Evolutionary conservation across 2,329 filamentous ascomycete genomes (phyloP), one percentile per base, ranked within the genome.

Genomic region (Xylaria sp.): DNA sequence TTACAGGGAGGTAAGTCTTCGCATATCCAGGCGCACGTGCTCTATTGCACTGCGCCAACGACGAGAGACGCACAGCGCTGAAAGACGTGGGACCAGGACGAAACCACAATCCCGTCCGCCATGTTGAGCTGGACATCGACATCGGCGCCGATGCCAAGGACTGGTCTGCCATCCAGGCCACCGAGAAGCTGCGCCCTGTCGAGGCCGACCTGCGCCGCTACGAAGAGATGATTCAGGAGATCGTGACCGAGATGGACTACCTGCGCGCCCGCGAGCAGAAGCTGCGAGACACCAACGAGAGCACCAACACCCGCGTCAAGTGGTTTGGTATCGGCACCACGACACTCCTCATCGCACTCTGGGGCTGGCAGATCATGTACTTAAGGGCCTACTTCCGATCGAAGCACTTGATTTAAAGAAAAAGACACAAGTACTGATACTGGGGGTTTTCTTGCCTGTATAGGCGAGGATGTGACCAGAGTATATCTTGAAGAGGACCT

Each of bases 241-340:
- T 98, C 72, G 95, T 98, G 58, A 82, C 82, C 71, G 95, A 98
- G 87, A 97, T 99, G 95, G 95, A 98, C 73, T 99, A 98, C 84
- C 88, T 99, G 76, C 89, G 96, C 73, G 77, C 82, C 47, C 89
- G 96, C 76, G 96, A 99, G 86, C 94, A 97, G 88, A 97, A 93
- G 86, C 88, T 99, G 76, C 88, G 96, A 80, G 95, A 99, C 84
- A 99, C 96, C 75, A 99, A 99, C 82, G 96, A 99, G 91, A 98
- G 95, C 86, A 99, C 96, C 74, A 99, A 99, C 84, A 96, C 92
- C 83, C 90, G 96, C 68, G 96, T 99, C 78, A 99, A 98, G 86
- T 98, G 93, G 94, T 99, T 99, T 82, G 95, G 95, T 58, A 90
- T 98, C 80, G 90, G 91, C 73, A 98, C 95, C 32, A 98, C 97